Evolutionary conservation across 768 basidiomycete species (phyloP), one percentile per base, ranked within the genome.

Genomic region (Lactarius tabidus): DNA sequence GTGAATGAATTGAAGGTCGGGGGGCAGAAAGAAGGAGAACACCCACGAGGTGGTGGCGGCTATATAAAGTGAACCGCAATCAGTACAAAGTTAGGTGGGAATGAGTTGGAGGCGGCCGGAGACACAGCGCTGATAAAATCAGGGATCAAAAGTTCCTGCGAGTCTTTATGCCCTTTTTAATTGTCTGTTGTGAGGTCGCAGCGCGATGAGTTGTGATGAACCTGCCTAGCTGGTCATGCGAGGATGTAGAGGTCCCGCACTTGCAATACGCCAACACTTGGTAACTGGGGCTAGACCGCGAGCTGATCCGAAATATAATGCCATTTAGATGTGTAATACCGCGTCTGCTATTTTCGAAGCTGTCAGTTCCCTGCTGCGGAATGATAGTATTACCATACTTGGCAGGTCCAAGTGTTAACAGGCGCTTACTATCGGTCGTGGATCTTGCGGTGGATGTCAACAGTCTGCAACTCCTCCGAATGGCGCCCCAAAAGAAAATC

Each of bases 401-500:
- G 23, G 39, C 39, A 15, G 1, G 39, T 41, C 14, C 17, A 39
- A 39, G 10, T 15, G 15, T 10, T 39, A 41, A 15, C 15, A 41
- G 2, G n/a, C 45, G 45, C 45, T 23, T 12, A 48, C 23, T 23
- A 48, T 48, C n/a, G 43, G 43, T n/a, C 38, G n/a, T n/a, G n/a
- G n/a, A n/a, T n/a, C n/a, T n/a, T n/a, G n/a, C 14, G 38, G 38
- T 38, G 38, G 12, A 38, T 38, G 38, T n/a, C n/a, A n/a, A n/a
- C n/a, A n/a, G n/a, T n/a, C n/a, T n/a, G n/a, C n/a, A n/a, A n/a
- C n/a, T 48, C 45, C 45, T 45, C n/a, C n/a, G 23, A 45, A 64
- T 59, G 65, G 3, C 52, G 31, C 10, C 26, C 6, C 29, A 45
- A 35, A 56, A 51, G 52, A 56, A 41, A 60, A 65, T 67, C 6